phyloP scores from a whole-genome alignment of 331 rosid species.

The Spiraea crenata region DNA sequence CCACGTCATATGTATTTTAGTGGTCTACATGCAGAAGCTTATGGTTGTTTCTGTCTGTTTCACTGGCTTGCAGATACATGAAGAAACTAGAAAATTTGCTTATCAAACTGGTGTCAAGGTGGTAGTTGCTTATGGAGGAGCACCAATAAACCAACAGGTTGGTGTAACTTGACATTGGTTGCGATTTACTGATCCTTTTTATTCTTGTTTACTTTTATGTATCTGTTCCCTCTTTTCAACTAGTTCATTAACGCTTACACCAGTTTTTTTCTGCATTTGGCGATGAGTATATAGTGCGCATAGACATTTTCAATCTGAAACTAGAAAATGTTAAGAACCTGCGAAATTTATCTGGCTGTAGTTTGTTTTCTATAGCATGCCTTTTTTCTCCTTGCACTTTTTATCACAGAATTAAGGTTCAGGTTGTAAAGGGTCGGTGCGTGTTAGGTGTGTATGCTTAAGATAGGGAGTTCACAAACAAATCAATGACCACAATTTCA shows the following conservation, averaged over 20 bases:
- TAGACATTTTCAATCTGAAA: not conserved
- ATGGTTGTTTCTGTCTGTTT: slow-evolving; percentile 11
- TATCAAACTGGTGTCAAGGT: slow-evolving; percentile 84
- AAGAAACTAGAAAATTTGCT: slow-evolving; percentile 73
- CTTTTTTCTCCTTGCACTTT: not conserved
- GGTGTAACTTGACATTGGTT: slow-evolving; percentile 14
- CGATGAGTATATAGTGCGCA: not conserved
- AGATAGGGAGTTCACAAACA: not conserved
- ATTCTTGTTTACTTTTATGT: not conserved
- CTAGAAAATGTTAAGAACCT: not conserved
- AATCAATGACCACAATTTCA: not conserved
- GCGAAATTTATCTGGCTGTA: not conserved
- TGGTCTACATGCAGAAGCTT: slow-evolving; percentile 1
- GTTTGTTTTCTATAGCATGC: not conserved
- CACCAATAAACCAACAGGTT: slow-evolving; percentile 80
- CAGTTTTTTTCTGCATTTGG: not conserved
- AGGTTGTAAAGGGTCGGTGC: not conserved
- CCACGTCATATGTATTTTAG: slow-evolving; percentile 8
- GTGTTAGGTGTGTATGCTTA: not conserved
- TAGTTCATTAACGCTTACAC: not conserved
- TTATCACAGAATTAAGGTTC: slow-evolving; percentile 1
- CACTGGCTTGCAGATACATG: slow-evolving; percentile 55
- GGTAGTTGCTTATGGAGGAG: slow-evolving; percentile 89
- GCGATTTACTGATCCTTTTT: not conserved
- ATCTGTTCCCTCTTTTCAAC: not conserved